Evolutionary conservation across 2,329 filamentous ascomycete genomes (phyloP).

Genomic region (Fusarium sp.): DNA sequence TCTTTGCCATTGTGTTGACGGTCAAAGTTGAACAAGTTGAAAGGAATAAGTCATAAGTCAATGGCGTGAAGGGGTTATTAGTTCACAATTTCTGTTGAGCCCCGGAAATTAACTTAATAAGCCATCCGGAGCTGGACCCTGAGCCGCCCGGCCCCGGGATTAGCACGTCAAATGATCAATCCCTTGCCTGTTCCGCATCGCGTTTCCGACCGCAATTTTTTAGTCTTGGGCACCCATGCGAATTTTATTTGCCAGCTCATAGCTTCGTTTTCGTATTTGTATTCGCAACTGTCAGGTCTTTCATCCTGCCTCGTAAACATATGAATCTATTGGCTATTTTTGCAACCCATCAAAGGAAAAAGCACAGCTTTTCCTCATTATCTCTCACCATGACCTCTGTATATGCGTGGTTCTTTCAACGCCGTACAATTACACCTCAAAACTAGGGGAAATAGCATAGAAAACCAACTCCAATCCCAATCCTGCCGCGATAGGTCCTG

Average conservation of each 20-base stretch:
- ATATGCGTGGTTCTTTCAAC: conserved; percentile 28
- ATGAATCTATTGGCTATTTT: conserved; percentile 26
- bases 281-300: conserved; percentile 17
- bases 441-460: conserved; percentile 13
- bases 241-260: conserved; percentile 15
- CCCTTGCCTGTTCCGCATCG: conserved; percentile 24
- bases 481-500: conserved; percentile 15
- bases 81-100: conserved; percentile 31
- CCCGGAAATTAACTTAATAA: conserved; percentile 37
- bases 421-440: conserved; percentile 32
- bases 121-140: conserved; percentile 28
- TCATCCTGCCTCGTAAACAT: background rate
- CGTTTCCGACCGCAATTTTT: conserved; percentile 27
- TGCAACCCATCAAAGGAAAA: conserved; percentile 4
- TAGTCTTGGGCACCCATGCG: background rate
- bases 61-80: conserved; percentile 3
- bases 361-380: conserved; percentile 15
- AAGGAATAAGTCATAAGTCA: background rate
- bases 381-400: conserved; percentile 21
- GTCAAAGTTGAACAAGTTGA: conserved; percentile 8
- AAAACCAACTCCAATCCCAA: conserved; percentile 35
- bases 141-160: conserved; percentile 39
- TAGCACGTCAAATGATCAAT: conserved; percentile 13
- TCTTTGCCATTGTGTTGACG: conserved; percentile 32
- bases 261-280: conserved; percentile 46